These are phyloP conservation scores for Jamesozyma jinghongensis DNA, from an alignment of 805 yeast genomes.

Conservation along the genomic window DNA sequence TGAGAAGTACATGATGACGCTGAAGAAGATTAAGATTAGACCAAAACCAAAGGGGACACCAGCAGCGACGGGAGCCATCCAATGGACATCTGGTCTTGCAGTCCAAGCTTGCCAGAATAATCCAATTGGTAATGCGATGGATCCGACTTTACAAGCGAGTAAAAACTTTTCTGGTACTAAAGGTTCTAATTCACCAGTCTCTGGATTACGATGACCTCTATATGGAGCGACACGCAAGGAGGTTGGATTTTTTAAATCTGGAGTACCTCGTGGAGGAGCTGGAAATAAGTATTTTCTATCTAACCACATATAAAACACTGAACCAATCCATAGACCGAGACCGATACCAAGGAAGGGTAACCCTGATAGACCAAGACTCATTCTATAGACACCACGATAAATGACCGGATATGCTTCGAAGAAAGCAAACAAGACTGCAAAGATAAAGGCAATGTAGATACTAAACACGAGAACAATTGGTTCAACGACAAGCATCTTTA, in stretches of 20 bases:
- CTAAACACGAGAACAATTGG: conserved; percentile 68
- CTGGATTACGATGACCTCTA: conserved; percentile 39
- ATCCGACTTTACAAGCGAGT: conserved; percentile 56
- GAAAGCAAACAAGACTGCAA: conserved; percentile 71
- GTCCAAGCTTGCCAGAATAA: conserved; percentile 83
- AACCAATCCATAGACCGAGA: conserved; percentile 53
- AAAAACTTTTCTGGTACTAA: conserved; percentile 55
- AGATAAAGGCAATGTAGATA: conserved; percentile 61
- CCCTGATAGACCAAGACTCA: conserved; percentile 56
- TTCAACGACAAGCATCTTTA: conserved; percentile 59
- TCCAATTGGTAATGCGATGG: conserved; percentile 54
- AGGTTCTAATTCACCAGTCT: conserved; percentile 44
- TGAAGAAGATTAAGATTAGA: conserved; percentile 59
- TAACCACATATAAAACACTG: conserved; percentile 38
- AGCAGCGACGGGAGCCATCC: conserved; percentile 69
- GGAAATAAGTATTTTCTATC: conserved; percentile 46
- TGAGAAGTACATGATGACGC: conserved; percentile 59
- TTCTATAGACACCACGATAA: conserved; percentile 52
- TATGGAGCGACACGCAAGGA: conserved; percentile 20
- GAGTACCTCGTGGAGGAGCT: conserved; percentile 52
- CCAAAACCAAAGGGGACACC: conserved; percentile 78
- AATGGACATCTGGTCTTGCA: conserved; percentile 48
- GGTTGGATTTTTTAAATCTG: conserved; percentile 32
- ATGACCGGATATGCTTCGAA: conserved; percentile 74
- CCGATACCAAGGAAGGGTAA: conserved; percentile 67